Evolutionary conservation across 306 rosid species (phyloP).

Genomic region (Lathyrus sativus): DNA sequence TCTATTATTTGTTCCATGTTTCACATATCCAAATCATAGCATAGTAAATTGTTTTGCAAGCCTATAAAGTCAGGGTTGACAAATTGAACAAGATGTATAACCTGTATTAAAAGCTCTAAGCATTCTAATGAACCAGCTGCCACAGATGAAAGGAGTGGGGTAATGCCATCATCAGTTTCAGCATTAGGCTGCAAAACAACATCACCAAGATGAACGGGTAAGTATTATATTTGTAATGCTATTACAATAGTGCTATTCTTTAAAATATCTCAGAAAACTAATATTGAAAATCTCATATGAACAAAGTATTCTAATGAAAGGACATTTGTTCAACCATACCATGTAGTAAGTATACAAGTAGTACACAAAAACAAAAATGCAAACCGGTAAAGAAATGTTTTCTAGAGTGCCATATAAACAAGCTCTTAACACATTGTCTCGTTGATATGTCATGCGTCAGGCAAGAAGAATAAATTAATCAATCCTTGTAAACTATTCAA

Average conservation of each 20-base stretch:
- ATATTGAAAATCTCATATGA: neutral
- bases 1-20: slow-evolving; percentile 15
- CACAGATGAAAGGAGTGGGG: slow-evolving; percentile 84
- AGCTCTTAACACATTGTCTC: slow-evolving; percentile 1
- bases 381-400: neutral
- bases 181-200: slow-evolving; percentile 79
- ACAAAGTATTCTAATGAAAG: slow-evolving; percentile 2
- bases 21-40: slow-evolving; percentile 3
- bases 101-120: slow-evolving; percentile 88
- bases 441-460: neutral
- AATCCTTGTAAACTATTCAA: slow-evolving; percentile 11
- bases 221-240: neutral
- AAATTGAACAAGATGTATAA: slow-evolving; percentile 40
- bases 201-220: slow-evolving; percentile 27
- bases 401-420: neutral
- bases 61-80: neutral
- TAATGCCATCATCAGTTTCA: slow-evolving; percentile 87
- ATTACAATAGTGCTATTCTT: slow-evolving; percentile 3
- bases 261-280: slow-evolving; percentile 11
- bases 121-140: slow-evolving; percentile 88
- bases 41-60: neutral
- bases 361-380: slow-evolving; percentile 2
- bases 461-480: slow-evolving; percentile 8
- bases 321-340: slow-evolving; percentile 8
- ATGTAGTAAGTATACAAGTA: neutral